Base-by-base conservation (phyloP, 805 yeast genomes). In the Hanseniaspora guilliermondii region DNA sequence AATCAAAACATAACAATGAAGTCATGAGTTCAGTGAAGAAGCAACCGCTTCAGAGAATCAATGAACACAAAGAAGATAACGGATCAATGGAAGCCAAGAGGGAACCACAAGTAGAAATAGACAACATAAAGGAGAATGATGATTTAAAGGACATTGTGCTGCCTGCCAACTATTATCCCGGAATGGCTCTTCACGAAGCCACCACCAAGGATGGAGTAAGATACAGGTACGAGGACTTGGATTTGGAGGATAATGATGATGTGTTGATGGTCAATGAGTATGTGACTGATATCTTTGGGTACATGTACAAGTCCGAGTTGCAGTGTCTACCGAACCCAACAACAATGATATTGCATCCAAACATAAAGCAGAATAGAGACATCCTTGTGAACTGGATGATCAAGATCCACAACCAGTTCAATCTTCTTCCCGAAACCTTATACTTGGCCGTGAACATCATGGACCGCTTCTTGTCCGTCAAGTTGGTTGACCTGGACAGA, bases 201-300 rank as follows among this genome's bases (percentile, higher is more conserved):
- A 32, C 7, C n/a, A 37, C 47, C 2, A 21, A 39, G 60, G 53
- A 48, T 30, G 7, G 9, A 21, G 48, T 42, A 6, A 72, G 68
- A 44, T 71, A 69, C 49, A 69, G 69, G 47, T 73, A 88, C 87
- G 88, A 83, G 63, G 91, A 85, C 67, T 69, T 85, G 53, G 94
- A 85, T 65, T 84, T 80, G 46, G 91, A 83, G 63, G 94, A 85
- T 65, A 67, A 72, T 47, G 85, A 83, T 63, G 94, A 85, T 66
- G 91, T 91, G 21, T 70, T 86, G 58, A 89, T 91, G 96, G 97
- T 86, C 33, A 79, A 88, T 58, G 98, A 91, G 71, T 91, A 89
- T 67, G 95, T 85, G 54, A 77, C 73, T 58, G 97, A 87, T 57
- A 89, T 91, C 56, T 89, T 87, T 68, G 83, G 78, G 32, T 87